Evolutionary conservation across 768 basidiomycete genomes (phyloP).

Genomic region (Fistulinella prunicolor): DNA sequence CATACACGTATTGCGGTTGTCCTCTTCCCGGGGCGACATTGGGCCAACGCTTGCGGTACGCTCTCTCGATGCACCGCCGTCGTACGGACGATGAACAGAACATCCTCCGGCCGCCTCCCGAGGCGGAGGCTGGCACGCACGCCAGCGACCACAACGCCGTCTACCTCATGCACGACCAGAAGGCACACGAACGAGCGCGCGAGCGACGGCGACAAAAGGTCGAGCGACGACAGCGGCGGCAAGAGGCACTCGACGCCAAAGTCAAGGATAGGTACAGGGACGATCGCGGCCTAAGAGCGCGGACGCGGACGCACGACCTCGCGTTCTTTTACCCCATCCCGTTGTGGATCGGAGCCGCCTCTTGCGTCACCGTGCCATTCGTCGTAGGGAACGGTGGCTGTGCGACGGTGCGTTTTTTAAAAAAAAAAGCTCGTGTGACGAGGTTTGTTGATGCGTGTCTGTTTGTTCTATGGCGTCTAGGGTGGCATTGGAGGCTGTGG

Average conservation of each 20-base stretch:
- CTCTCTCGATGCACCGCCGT: conserved; percentile 8
- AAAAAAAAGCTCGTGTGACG: too few relatives aligned
- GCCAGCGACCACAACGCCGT: conserved; percentile 54
- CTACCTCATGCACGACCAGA: conserved; percentile 28
- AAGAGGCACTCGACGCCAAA: neutral
- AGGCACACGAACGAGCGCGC: neutral
- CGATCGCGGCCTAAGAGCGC: neutral
- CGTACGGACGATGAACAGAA: conserved; percentile 5
- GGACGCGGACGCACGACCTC: neutral
- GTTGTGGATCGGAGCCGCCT: neutral
- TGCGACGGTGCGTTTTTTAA: conserved; percentile 5
- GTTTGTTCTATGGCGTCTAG: neutral
- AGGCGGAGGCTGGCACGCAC: conserved; percentile 44
- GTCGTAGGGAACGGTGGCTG: neutral
- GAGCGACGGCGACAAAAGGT: conserved; percentile 7
- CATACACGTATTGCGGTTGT: conserved; percentile 60
- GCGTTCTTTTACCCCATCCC: conserved; percentile 15
- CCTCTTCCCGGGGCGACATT: conserved; percentile 45
- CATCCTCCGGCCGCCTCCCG: conserved; percentile 32
- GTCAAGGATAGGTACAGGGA: neutral
- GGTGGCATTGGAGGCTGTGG: neutral
- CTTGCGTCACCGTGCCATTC: conserved; percentile 1
- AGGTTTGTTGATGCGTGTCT: neutral
- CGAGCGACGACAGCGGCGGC: conserved; percentile 8
- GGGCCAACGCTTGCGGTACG: conserved; percentile 40